These are phyloP conservation scores for Saprolegnia diclina DNA, from an alignment of 352 stramenopile species.

Conservation along the genomic window DNA sequence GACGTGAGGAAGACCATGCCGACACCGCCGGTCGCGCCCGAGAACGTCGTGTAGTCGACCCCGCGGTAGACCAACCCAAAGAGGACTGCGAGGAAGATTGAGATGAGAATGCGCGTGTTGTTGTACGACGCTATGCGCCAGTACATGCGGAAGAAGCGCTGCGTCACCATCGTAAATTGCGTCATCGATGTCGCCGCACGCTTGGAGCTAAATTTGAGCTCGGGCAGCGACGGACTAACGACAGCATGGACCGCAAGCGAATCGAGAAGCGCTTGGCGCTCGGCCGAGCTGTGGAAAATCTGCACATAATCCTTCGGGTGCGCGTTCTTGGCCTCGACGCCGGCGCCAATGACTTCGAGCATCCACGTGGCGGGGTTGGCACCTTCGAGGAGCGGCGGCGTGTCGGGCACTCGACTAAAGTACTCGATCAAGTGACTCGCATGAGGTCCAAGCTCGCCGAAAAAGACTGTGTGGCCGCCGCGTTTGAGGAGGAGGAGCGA, in stretches of 20 bases:
- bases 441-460: slow-evolving; percentile 46
- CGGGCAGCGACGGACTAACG: slow-evolving; percentile 26
- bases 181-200: slow-evolving; percentile 33
- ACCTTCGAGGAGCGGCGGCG: slow-evolving; percentile 43
- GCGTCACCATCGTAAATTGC: slow-evolving; percentile 47
- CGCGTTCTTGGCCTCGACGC: slow-evolving; percentile 31
- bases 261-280: slow-evolving; percentile 37
- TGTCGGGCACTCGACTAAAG: slow-evolving; percentile 39
- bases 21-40: slow-evolving; percentile 42
- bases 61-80: slow-evolving; percentile 67
- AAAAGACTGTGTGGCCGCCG: slow-evolving; percentile 48
- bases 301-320: slow-evolving; percentile 39
- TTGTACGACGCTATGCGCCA: slow-evolving; percentile 86
- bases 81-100: slow-evolving; percentile 57
- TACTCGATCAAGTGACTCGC: slow-evolving; percentile 47
- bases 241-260: slow-evolving; percentile 35
- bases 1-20: slow-evolving; percentile 79
- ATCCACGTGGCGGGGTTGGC: slow-evolving; percentile 80
- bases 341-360: slow-evolving; percentile 46
- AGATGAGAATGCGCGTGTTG: slow-evolving; percentile 63
- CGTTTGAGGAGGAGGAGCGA: slow-evolving; percentile 68
- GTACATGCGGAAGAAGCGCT: slow-evolving; percentile 68
- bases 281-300: slow-evolving; percentile 36
- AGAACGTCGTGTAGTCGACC: slow-evolving; percentile 48
- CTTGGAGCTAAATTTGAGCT: slow-evolving; percentile 41